A percentile compares a stretch with the other conserved stretches of the same genome.
phyloP scores from a whole-genome alignment of 805 yeast species.

The Ogataea paraovalis region DNA sequence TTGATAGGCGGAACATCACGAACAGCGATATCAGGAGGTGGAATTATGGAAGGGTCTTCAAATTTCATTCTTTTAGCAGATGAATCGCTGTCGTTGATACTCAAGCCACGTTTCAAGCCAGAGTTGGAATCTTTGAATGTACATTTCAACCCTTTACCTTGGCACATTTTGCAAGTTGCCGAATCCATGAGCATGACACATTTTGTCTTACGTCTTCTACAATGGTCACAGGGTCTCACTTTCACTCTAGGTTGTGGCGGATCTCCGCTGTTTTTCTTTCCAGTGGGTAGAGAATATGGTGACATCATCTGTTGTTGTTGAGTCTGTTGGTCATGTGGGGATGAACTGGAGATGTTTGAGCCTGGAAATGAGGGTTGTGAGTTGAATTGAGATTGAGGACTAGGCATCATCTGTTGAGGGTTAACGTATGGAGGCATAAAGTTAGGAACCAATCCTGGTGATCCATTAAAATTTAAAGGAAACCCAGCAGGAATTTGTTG shows the following conservation, averaged over 20 bases:
- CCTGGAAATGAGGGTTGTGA: conserved; percentile 7
- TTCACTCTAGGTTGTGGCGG: conserved; percentile 39
- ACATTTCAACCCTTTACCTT: conserved; percentile 66
- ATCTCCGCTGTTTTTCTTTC: conserved; percentile 15
- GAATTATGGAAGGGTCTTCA: conserved; percentile 33
- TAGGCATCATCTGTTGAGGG: conserved; percentile 4
- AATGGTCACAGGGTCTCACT: conserved; percentile 76
- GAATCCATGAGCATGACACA: conserved; percentile 68
- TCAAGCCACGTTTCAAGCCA: conserved; percentile 35
- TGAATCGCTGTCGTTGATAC: conserved; percentile 20
- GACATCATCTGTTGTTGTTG: conserved; percentile 4
- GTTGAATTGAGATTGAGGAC: conserved; percentile 4
- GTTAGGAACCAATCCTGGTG: conserved; percentile 1
- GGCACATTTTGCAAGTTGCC: conserved; percentile 71
- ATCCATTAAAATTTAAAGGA: neutral
- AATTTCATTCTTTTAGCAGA: conserved; percentile 29
- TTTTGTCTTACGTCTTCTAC: conserved; percentile 73
- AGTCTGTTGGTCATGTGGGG: conserved; percentile 4
- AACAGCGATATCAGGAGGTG: conserved; percentile 38
- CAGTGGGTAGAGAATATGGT: conserved; percentile 2
- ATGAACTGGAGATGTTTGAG: conserved; percentile 1
- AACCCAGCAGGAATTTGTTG: conserved; percentile 1
- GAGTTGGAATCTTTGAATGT: conserved; percentile 61
- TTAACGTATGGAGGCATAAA: conserved; percentile 1
- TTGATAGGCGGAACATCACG: conserved; percentile 57